phyloP scores from a whole-genome alignment of 2,329 filamentous ascomycete genomes.

The Pestalotiopsis sp. region DNA sequence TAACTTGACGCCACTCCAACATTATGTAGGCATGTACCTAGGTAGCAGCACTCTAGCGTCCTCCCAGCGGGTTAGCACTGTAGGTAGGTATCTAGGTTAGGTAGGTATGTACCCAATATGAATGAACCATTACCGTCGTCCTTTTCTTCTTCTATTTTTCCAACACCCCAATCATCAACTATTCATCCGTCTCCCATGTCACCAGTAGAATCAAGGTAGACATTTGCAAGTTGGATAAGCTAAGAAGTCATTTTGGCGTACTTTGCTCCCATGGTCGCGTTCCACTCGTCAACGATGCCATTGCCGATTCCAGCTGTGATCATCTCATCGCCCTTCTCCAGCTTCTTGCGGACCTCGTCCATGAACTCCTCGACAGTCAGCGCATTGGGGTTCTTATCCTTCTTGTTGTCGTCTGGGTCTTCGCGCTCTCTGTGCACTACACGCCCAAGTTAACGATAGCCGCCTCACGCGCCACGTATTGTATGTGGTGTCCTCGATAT shows the following conservation, averaged over 20 bases:
- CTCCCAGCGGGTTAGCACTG: too few relatives aligned
- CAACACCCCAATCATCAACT: neutral
- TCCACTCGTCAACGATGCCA: slow-evolving; percentile 46
- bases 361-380: slow-evolving; percentile 58
- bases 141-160: neutral
- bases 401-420: slow-evolving; percentile 62
- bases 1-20: too few relatives aligned
- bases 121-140: neutral
- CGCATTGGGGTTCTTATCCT: slow-evolving; percentile 49
- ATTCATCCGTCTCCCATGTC: neutral
- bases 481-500: neutral
- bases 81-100: too few relatives aligned
- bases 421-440: slow-evolving; percentile 53
- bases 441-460: neutral
- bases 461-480: neutral
- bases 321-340: slow-evolving; percentile 49
- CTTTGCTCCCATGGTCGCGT: slow-evolving; percentile 37
- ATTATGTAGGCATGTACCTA: too few relatives aligned
- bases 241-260: slow-evolving; percentile 10
- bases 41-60: too few relatives aligned
- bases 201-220: neutral
- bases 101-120: too few relatives aligned
- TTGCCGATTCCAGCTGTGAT: slow-evolving; percentile 48
- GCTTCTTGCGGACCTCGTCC: slow-evolving; percentile 43
- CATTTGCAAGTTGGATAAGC: neutral